Base-by-base conservation (phyloP, 2,329 filamentous ascomycete species). In the Penicillium nordicum region DNA sequence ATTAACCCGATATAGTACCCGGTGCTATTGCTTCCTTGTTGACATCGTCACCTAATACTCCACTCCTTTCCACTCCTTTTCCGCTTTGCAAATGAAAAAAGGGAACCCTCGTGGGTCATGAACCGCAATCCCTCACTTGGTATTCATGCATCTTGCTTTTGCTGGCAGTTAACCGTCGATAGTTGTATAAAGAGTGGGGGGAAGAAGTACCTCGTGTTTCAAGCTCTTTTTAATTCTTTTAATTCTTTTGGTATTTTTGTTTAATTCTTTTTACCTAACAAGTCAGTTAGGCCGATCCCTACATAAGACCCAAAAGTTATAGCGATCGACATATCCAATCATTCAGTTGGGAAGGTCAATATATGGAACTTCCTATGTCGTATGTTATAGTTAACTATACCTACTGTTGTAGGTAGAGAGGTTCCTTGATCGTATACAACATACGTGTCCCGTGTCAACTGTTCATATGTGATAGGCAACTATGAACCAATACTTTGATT, bases 61-160 rank as follows among this genome's bases (percentile, higher is more conserved):
- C 50, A 53, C 50, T 41, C 23, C 16, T 10, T 27, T n/a, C 40
- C 21, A 5, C 41, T 18, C 5, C 16, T 9, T 9, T 57, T 58
- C 60, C 60, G 60, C 60, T 55, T 41, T 53, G 37, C 25, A 64
- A 62, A 60, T 57, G 55, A 63, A 55, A 55, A 64, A 57, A 43
- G 38, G 45, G 55, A 56, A 53, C 23, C 37, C 38, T 29, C 49
- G 44, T 63, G 61, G 61, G 53, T 57, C 55, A 18, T 51, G 41
- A 55, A 47, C 52, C 58, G 55, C 57, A 60, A 58, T 57, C 55
- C 30, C 36, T 49, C 38, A 53, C 55, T 50, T 58, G 58, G 54
- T 49, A 52, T 51, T 41, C 45, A 52, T 57, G 29, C 32, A 27
- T 53, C 32, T 30, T 32, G 41, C 50, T 48, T 36, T 32, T 47